These are phyloP conservation scores for Fusarium decemcellulare DNA, from an alignment of 2,329 filamentous ascomycete genomes.

Conservation along the genomic window DNA sequence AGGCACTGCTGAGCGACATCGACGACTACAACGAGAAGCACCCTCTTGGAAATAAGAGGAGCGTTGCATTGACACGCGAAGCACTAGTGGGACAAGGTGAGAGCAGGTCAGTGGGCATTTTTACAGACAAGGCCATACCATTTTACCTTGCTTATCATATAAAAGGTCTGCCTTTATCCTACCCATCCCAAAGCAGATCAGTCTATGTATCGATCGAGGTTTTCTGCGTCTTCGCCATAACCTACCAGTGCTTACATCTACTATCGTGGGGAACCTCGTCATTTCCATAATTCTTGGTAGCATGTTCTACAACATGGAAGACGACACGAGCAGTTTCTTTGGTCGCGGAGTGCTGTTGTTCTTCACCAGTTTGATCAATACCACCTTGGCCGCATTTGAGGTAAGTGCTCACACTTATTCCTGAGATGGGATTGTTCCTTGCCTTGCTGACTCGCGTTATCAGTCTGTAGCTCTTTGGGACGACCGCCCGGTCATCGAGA, in stretches of 20 bases:
- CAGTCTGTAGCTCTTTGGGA: no score
- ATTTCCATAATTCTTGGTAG: conserved; percentile 65
- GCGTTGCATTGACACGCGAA: no score
- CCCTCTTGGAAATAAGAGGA: not conserved
- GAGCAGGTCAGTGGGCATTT: conserved; percentile 42
- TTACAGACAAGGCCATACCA: no score
- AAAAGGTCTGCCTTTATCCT: conserved; percentile 34
- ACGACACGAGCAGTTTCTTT: conserved; percentile 59
- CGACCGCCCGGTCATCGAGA: conserved; percentile 47
- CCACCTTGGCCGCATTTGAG: conserved; percentile 51
- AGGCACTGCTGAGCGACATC: not conserved
- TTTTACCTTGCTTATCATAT: conserved; percentile 44
- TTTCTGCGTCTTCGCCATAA: no score
- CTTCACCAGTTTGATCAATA: conserved; percentile 65
- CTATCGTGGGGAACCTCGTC: conserved; percentile 56
- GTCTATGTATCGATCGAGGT: no score
- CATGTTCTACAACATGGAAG: conserved; percentile 62
- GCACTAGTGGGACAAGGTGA: no score
- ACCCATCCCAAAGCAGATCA: no score
- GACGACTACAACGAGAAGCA: not conserved
- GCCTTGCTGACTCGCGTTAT: conserved; percentile 40
- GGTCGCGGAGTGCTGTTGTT: conserved; percentile 62
- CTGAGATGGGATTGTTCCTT: conserved; percentile 1
- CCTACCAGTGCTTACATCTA: no score
- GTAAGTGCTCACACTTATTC: not conserved